Conservation (phyloP, 148 eudicot genomes). For the Diospyros lotus region DNA sequence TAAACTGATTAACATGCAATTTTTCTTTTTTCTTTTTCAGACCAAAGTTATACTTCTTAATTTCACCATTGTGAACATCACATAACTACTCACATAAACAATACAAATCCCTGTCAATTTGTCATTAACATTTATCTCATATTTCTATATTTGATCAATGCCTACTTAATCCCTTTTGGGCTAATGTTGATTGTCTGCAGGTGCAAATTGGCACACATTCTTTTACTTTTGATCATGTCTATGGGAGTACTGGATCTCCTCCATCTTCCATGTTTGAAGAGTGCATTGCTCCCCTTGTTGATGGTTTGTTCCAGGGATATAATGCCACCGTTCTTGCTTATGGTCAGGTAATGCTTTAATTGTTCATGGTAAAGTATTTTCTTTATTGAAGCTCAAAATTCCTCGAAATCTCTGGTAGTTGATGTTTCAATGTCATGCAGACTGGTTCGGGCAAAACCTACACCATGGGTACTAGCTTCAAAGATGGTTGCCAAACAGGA, state of each 20-base stretch:
- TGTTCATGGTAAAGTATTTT: not conserved
- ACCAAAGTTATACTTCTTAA: too few species aligned
- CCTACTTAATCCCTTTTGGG: not conserved
- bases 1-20: too few species aligned
- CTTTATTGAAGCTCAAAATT: constrained; percentile 3
- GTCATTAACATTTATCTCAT: not conserved
- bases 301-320: constrained; percentile 96
- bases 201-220: constrained; percentile 97
- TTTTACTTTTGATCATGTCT: constrained; percentile 94
- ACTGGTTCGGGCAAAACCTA: constrained; percentile 99
- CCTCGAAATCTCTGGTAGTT: not conserved
- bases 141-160: not conserved
- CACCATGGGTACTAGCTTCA: constrained; percentile 92
- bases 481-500: constrained; percentile 70
- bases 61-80: not conserved
- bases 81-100: not conserved
- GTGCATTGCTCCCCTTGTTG: constrained; percentile 93
- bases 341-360: constrained; percentile 66
- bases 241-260: constrained; percentile 77
- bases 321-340: constrained; percentile 98
- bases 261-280: constrained; percentile 82
- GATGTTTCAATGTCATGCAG: constrained; percentile 44
- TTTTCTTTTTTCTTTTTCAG: too few species aligned
- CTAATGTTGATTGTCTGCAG: constrained; percentile 31
- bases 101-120: not conserved